phyloP scores from a whole-genome alignment of 805 yeast genomes.

The Yarrowia yakushimensis region DNA sequence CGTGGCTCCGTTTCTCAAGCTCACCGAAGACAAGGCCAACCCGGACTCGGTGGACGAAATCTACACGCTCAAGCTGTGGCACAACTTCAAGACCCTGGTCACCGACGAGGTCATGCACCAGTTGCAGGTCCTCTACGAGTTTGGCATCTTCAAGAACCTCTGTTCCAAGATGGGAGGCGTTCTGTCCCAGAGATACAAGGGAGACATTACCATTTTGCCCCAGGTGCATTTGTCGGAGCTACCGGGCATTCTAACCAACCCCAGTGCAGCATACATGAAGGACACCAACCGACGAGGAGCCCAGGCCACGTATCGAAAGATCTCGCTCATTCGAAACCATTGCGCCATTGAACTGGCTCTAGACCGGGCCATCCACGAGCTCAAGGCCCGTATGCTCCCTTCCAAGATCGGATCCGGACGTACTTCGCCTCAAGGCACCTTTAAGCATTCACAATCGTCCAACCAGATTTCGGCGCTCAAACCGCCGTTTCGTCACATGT shows the following conservation, averaged over 20 bases:
- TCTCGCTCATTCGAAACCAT: constrained; percentile 80
- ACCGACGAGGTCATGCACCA: constrained; percentile 75
- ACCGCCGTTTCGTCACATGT: constrained; percentile 9
- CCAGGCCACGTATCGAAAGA: constrained; percentile 88
- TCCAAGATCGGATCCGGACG: constrained; percentile 16
- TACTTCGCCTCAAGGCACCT: constrained; percentile 16
- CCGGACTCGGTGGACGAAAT: constrained; percentile 22
- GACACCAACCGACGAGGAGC: constrained; percentile 79
- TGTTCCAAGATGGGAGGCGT: constrained; percentile 72
- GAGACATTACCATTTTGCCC: constrained; percentile 91
- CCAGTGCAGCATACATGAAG: constrained; percentile 69
- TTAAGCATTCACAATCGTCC: constrained; percentile 23
- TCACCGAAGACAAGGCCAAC: constrained; percentile 42
- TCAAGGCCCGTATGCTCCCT: constrained; percentile 43
- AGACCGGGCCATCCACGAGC: constrained; percentile 68
- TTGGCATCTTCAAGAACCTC: constrained; percentile 70
- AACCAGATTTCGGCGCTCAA: constrained; percentile 7
- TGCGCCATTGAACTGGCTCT: constrained; percentile 85
- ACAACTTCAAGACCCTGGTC: constrained; percentile 50
- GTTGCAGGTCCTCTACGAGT: constrained; percentile 65
- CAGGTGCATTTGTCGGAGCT: constrained; percentile 58
- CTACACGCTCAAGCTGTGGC: constrained; percentile 22
- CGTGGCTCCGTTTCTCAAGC: constrained; percentile 72
- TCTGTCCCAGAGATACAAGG: constrained; percentile 82
- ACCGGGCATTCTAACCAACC: constrained; percentile 67